These are phyloP conservation scores for Pythium phragmiticola DNA, from an alignment of 352 stramenopile species.

Conservation along the genomic window DNA sequence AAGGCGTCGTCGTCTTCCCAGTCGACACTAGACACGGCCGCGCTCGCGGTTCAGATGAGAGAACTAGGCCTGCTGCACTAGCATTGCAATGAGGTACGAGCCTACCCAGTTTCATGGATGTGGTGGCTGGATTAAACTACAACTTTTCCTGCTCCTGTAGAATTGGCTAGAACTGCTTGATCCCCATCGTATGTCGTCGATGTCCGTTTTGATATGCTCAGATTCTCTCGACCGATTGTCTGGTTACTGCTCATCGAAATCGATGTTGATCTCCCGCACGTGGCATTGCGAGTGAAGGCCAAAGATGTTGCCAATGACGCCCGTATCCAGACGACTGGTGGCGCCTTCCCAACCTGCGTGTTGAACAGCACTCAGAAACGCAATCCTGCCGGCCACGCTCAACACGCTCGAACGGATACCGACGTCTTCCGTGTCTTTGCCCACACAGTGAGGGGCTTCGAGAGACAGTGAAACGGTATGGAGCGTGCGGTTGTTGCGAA, in stretches of 20 bases:
- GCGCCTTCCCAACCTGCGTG: not conserved
- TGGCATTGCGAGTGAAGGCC: too few species aligned
- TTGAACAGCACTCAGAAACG: slow-evolving; percentile 10
- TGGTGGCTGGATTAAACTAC: too few species aligned
- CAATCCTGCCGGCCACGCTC: not conserved
- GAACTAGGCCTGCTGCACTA: slow-evolving; percentile 16
- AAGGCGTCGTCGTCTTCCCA: slow-evolving; percentile 17
- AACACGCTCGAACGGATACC: not conserved
- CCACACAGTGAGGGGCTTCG: not conserved
- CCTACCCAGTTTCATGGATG: too few species aligned
- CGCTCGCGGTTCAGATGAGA: slow-evolving; percentile 49
- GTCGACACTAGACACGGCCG: slow-evolving; percentile 18
- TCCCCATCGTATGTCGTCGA: too few species aligned
- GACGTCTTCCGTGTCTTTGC: not conserved
- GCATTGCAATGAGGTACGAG: not conserved
- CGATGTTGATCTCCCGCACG: too few species aligned
- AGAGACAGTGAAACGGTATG: not conserved
- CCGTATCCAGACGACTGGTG: not conserved
- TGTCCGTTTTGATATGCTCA: too few species aligned
- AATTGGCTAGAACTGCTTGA: too few species aligned
- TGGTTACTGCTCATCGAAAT: too few species aligned
- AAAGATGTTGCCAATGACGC: not conserved
- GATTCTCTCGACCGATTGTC: too few species aligned
- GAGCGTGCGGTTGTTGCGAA: not conserved
- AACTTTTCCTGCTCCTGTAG: too few species aligned